Evolutionary conservation across 202 grass and related monocot genomes (phyloP), one percentile per base, ranked within the genome.

Genomic region (Zoysia matrella): DNA sequence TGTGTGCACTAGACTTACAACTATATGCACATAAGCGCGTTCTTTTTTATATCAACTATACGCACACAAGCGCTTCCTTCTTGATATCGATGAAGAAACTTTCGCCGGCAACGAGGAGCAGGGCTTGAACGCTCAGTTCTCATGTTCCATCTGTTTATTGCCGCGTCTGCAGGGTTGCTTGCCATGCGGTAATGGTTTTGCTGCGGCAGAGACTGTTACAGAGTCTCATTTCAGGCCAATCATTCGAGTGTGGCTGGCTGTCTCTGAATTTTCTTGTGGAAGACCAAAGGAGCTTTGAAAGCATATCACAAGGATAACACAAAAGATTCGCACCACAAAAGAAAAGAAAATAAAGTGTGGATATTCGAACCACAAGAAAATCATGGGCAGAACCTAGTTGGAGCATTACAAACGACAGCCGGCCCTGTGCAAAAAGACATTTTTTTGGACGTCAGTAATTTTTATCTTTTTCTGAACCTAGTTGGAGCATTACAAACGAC

Each of bases 361-460:
- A 48, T 71, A 60, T 76, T 54, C 60, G 22, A 48, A 69, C 67
- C 87, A 85, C 83, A 78, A 60, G 72, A 77, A 77, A 89, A 73
- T 50, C 15, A 13, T 76, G 51, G 78, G 52, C 18, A 42, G 40
- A 6, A 62, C 22, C 22, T 22, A 22, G 22, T 22, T 22, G 22
- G 22, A 22, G 22, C 22, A 22, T 22, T 22, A 22, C 22, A 22
- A 22, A 22, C 22, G 22, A 22, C 22, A 22, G 22, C 22, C 22
- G 22, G 22, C 0, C 22, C 22, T 22, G 22, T 22, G 22, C 22
- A 22, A 22, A 22, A 22, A 22, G 22, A 22, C 22, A 22, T 22
- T 22, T 22, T 67, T 68, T 75, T 1, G 10, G 15, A 60, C 4
- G 1, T 44, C 52, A 74, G 51, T 9, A 36, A 46, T 69, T 12